Evolutionary conservation across 202 grass and related monocot genomes (phyloP), one percentile per base, ranked within the genome.

Genomic region (Cymbopogon flexuosus): DNA sequence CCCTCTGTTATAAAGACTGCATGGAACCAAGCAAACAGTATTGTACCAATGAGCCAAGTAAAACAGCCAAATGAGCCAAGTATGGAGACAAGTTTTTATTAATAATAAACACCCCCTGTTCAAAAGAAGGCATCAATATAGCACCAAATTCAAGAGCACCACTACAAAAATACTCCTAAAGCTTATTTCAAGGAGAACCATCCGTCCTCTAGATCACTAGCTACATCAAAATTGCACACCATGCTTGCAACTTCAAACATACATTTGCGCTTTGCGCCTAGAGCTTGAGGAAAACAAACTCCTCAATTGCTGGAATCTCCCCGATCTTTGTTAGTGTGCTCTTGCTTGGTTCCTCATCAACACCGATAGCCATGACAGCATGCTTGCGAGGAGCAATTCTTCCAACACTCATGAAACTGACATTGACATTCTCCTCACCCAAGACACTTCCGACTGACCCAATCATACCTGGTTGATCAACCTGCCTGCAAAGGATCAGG

Each of bases 321-420:
- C 93, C 93, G 3, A 97, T 97, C 88, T 84, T 97, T 10, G 66
- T 84, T 73, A 97, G 75, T 1, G 93, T 87, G 46, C 66, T 33
- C 61, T 83, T 93, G 27, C 64, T 72, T 13, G 90, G 90, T 41
- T 88, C 81, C 12, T 97, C 93, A 19, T 97, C 93, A 14, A 97
- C 88, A 5, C 93, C 90, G 0, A 97, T 97, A 0, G 93, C 90
- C 93, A 97, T 97, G 22, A 97, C 79, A 5, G 93, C 93, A 5
- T 83, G 90, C 74, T 88, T 89, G 41, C 93, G 88, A 52, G 90
- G 93, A 19, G 86, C 93, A 2, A 75, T 74, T 21, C 93, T 83
- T 27, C 93, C 90, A 0, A 97, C 93, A 47, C 93, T 97, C 93
- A 93, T 97, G 89, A 97, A 97, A 81, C 84, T 97, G 49, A 97